These are phyloP conservation scores for Ceratobasidium sp. DNA, from an alignment of 1,284 basidiomycete genomes.

Conservation along the genomic window DNA sequence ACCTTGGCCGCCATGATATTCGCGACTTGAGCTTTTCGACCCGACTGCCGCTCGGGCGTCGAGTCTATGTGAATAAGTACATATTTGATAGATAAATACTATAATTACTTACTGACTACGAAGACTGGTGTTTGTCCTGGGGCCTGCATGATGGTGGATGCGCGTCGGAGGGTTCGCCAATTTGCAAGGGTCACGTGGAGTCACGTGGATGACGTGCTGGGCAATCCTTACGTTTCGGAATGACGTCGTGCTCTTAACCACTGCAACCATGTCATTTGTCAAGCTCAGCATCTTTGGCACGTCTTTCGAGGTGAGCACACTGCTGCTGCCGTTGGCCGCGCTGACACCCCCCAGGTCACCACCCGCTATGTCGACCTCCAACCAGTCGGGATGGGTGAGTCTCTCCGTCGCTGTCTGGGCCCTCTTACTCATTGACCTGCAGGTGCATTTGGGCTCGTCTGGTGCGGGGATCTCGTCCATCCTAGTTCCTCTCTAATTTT, in stretches of 20 bases:
- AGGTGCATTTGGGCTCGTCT: constrained; percentile 96
- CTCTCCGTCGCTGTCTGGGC: constrained; percentile 5
- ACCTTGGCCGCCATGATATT: constrained; percentile 99
- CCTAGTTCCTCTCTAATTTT: background rate
- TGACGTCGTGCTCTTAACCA: constrained; percentile 35
- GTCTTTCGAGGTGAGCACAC: constrained; percentile 79
- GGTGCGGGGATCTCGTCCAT: constrained; percentile 63
- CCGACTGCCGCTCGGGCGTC: constrained; percentile 91
- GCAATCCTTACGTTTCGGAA: background rate
- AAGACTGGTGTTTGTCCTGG: constrained; percentile 74
- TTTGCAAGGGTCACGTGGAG: background rate
- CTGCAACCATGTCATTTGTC: constrained; percentile 81
- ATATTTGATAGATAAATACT: background rate
- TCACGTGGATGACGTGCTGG: constrained; percentile 35
- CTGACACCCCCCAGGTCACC: constrained; percentile 76
- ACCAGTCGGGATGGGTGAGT: constrained; percentile 98
- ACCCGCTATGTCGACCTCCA: constrained; percentile 99
- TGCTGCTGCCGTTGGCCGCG: background rate
- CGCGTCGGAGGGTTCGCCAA: constrained; percentile 40
- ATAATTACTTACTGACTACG: constrained; percentile 68
- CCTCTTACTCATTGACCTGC: constrained; percentile 39
- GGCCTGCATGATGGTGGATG: constrained; percentile 42
- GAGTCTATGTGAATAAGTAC: constrained; percentile 68
- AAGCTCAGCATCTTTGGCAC: constrained; percentile 99
- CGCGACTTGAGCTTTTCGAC: constrained; percentile 95